Evolutionary conservation across 192 early-diverging fungal species (phyloP).

Genomic region (Geranomyces variabilis): DNA sequence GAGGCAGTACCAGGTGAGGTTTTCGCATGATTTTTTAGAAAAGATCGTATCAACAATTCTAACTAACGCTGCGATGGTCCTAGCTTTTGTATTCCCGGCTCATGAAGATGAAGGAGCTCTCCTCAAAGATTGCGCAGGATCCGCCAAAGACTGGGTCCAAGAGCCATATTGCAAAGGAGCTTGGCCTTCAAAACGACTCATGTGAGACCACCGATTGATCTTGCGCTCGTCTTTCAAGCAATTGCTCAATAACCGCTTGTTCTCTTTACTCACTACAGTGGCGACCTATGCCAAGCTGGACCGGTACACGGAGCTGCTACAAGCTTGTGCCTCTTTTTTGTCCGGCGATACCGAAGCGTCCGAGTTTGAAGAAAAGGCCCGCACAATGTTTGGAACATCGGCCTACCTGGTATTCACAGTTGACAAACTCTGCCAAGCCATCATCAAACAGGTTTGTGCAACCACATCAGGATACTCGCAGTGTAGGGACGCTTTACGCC

Average conservation of each 20-base stretch:
- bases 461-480: constrained; percentile 15
- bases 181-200: constrained; percentile 46
- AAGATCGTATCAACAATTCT: no score
- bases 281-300: constrained; percentile 42
- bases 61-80: no score
- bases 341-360: constrained; percentile 78
- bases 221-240: neutral
- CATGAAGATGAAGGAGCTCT: constrained; percentile 75
- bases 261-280: constrained; percentile 8
- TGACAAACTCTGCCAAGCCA: constrained; percentile 80
- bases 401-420: constrained; percentile 89
- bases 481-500: no score
- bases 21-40: no score
- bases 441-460: constrained; percentile 89
- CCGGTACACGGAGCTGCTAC: constrained; percentile 78
- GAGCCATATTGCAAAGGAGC: constrained; percentile 63
- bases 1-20: constrained; percentile 75
- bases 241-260: neutral
- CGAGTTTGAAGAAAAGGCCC: constrained; percentile 85
- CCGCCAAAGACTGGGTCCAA: constrained; percentile 56
- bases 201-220: constrained; percentile 13
- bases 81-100: constrained; percentile 89
- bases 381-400: constrained; percentile 85
- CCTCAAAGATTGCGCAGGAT: constrained; percentile 57
- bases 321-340: constrained; percentile 75